phyloP scores from a whole-genome alignment of 106 monocot genomes.

The Apostasia ramifera region DNA sequence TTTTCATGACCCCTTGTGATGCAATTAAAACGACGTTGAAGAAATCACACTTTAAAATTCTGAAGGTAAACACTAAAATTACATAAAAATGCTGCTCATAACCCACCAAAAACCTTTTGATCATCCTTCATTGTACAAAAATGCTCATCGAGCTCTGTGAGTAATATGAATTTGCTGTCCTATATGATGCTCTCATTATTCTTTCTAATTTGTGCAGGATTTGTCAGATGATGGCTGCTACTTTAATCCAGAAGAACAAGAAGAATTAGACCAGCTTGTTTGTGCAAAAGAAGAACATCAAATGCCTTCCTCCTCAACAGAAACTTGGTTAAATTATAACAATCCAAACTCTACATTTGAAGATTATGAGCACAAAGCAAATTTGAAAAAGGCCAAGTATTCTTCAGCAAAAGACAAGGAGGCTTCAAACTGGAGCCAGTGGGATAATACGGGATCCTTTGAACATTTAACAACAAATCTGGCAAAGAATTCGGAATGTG shows the following conservation, averaged over 20 bases:
- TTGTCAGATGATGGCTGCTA: constrained; percentile 3
- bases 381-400: constrained; percentile 42
- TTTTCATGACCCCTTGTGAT: too few species aligned
- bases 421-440: constrained; percentile 10
- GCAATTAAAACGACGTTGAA: too few species aligned
- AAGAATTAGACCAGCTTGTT: constrained; percentile 10
- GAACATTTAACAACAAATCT: not conserved
- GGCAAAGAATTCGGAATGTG: not conserved
- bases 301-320: constrained; percentile 4
- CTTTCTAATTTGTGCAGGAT: constrained; percentile 22
- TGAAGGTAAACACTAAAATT: too few species aligned
- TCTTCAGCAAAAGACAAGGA: constrained; percentile 13
- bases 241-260: constrained; percentile 14
- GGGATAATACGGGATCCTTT: constrained; percentile 4
- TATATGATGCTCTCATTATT: not conserved
- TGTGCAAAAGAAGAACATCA: constrained; percentile 11
- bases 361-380: constrained; percentile 26
- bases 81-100: too few species aligned
- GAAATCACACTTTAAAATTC: too few species aligned
- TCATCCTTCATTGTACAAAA: not conserved
- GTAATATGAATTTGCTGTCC: not conserved
- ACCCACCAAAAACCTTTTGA: not conserved
- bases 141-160: not conserved
- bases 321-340: constrained; percentile 17
- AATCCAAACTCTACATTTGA: constrained; percentile 8